These are phyloP conservation scores for Chlamydomonas sp. DNA, from an alignment of 139 green algal species.

Conservation along the genomic window DNA sequence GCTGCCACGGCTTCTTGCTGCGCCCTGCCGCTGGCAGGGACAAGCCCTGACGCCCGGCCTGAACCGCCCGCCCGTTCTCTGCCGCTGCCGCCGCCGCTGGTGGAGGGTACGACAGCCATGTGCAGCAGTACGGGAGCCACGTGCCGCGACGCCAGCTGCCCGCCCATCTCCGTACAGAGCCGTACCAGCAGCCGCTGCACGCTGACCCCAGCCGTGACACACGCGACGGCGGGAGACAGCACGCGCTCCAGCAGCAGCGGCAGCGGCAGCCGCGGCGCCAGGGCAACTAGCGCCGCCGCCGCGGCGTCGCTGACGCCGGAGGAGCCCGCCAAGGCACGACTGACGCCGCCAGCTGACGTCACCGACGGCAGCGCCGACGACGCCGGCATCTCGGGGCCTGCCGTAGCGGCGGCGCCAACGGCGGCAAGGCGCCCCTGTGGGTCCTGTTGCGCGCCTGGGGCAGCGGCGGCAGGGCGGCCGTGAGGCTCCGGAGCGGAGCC, in stretches of 20 bases:
- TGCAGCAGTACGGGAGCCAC: conserved; percentile 30
- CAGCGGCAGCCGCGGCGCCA: conserved; percentile 25
- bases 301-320: conserved; percentile 8
- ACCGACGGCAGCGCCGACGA: not conserved
- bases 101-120: not conserved
- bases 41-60: no score
- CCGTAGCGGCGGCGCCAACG: no score
- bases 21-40: not conserved
- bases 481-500: no score
- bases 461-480: no score
- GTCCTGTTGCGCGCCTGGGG: no score
- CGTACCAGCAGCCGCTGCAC: conserved; percentile 22
- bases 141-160: conserved; percentile 6
- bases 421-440: no score
- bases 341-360: not conserved
- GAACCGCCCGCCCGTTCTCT: not conserved
- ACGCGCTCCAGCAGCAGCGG: conserved; percentile 23
- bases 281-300: not conserved
- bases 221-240: not conserved
- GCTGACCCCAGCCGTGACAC: not conserved
- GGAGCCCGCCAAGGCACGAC: not conserved
- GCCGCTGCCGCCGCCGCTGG: not conserved
- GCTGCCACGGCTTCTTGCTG: not conserved
- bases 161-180: conserved; percentile 16
- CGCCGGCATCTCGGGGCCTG: not conserved